Percentiles rank a stretch among this genome's conserved stretches.
phyloP scores from a whole-genome alignment of 2,329 filamentous ascomycete genomes.

The Beauveria asiatica region DNA sequence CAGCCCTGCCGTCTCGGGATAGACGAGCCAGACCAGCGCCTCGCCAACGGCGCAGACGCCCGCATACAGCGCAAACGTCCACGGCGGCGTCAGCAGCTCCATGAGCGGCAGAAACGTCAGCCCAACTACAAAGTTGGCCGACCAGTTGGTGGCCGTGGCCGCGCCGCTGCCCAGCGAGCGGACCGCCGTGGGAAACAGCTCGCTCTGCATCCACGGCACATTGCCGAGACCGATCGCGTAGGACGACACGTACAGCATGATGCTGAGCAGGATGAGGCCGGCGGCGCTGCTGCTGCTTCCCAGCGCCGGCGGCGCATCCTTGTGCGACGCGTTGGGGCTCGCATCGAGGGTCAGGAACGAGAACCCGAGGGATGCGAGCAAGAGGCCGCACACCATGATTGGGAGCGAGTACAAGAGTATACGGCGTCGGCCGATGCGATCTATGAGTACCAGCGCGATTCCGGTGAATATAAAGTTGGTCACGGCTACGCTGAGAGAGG shows the following conservation, averaged over 20 bases:
- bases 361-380: slow-evolving; percentile 66
- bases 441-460: slow-evolving; percentile 67
- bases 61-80: slow-evolving; percentile 78
- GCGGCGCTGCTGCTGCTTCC: slow-evolving; percentile 28
- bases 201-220: slow-evolving; percentile 93
- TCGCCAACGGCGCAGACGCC: slow-evolving; percentile 61
- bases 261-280: slow-evolving; percentile 58
- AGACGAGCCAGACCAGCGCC: slow-evolving; percentile 60
- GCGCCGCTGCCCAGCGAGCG: slow-evolving; percentile 64
- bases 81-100: slow-evolving; percentile 61
- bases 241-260: slow-evolving; percentile 75
- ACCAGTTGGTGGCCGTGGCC: slow-evolving; percentile 79
- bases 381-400: slow-evolving; percentile 68
- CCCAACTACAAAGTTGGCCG: slow-evolving; percentile 75
- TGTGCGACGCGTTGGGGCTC: slow-evolving; percentile 10
- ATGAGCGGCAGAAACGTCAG: slow-evolving; percentile 85
- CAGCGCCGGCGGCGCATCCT: neutral
- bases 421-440: slow-evolving; percentile 67
- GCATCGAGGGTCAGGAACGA: slow-evolving; percentile 44
- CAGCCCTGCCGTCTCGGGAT: slow-evolving; percentile 79
- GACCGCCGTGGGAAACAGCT: slow-evolving; percentile 74
- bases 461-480: slow-evolving; percentile 78
- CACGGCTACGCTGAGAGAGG: slow-evolving; percentile 68
- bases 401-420: slow-evolving; percentile 79
- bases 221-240: slow-evolving; percentile 86